A percentile compares a stretch with the other conserved stretches of the same genome.
Conservation (phyloP, 495 filamentous ascomycete species). For the Friedmanniomyces endolithicus region DNA sequence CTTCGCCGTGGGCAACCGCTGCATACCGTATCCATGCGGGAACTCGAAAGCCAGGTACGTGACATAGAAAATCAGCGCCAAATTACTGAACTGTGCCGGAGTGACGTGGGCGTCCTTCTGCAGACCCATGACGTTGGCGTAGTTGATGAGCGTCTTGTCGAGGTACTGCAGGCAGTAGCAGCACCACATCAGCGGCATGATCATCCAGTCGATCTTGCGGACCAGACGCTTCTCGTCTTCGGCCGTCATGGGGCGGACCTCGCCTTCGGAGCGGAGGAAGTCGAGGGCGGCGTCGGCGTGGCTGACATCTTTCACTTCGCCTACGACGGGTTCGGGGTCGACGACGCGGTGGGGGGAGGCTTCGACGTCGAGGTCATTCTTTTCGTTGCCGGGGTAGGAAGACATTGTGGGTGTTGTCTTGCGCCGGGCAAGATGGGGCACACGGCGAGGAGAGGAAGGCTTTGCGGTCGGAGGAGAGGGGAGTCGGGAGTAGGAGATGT, state of each 20-base stretch:
- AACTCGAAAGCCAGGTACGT: slow-evolving; percentile 15
- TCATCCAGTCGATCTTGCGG: slow-evolving; percentile 20
- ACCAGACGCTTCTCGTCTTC: slow-evolving; percentile 17
- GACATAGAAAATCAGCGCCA: slow-evolving; percentile 16
- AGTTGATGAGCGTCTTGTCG: slow-evolving; percentile 23
- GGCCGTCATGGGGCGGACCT: slow-evolving; percentile 3
- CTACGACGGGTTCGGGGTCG: not conserved
- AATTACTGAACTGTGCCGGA: slow-evolving; percentile 1
- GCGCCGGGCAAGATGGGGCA: not conserved
- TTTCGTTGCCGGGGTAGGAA: not conserved
- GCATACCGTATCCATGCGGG: slow-evolving; percentile 10
- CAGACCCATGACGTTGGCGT: slow-evolving; percentile 18
- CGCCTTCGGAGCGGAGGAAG: slow-evolving; percentile 14
- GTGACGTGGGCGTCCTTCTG: slow-evolving; percentile 12
- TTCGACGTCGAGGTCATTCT: not conserved
- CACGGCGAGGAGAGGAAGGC: not conserved
- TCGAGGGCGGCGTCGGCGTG: slow-evolving; percentile 20
- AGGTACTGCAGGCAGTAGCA: slow-evolving; percentile 22
- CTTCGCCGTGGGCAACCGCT: slow-evolving; percentile 18
- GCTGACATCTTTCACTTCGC: slow-evolving; percentile 9
- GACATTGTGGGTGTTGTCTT: not conserved
- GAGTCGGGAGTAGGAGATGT: not conserved
- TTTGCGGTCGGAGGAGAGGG: not conserved
- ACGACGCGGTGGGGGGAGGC: not conserved
- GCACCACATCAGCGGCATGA: slow-evolving; percentile 22